These are phyloP conservation scores for Penicillium crystallinum DNA, from an alignment of 495 filamentous ascomycete genomes.

Conservation along the genomic window DNA sequence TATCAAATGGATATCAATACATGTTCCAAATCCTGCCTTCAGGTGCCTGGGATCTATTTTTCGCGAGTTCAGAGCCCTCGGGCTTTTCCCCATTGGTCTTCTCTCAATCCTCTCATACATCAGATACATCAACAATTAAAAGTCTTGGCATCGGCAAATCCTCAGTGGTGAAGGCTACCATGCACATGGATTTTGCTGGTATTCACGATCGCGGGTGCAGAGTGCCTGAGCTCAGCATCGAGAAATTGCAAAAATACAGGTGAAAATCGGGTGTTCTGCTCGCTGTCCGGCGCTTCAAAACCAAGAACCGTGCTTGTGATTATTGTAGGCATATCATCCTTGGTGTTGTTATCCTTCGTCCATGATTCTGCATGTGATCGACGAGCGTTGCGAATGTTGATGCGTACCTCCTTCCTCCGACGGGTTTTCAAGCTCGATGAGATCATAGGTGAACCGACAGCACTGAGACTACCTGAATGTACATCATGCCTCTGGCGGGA, in stretches of 20 bases:
- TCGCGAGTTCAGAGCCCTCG: not conserved
- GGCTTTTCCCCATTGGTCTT: too few relatives aligned
- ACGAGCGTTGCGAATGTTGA: not conserved
- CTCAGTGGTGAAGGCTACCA: not conserved
- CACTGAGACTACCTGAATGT: not conserved
- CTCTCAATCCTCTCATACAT: not conserved
- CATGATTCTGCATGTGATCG: not conserved
- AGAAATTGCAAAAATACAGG: not conserved
- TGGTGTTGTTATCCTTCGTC: not conserved
- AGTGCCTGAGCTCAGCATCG: not conserved
- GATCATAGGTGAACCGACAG: not conserved
- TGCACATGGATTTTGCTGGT: conserved; percentile 8
- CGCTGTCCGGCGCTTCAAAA: not conserved
- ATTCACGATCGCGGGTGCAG: not conserved
- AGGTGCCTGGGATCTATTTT: not conserved
- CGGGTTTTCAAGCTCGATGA: not conserved
- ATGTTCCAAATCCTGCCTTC: not conserved
- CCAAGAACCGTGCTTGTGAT: not conserved
- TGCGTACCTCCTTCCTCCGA: not conserved
- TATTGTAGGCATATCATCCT: not conserved
- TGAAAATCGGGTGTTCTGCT: not conserved
- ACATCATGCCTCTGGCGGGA: too few relatives aligned
- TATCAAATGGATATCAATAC: not conserved
- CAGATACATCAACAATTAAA: not conserved
- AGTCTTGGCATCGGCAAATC: not conserved